Base-by-base conservation (phyloP, 768 basidiomycete genomes). In the Serendipita sp. region DNA sequence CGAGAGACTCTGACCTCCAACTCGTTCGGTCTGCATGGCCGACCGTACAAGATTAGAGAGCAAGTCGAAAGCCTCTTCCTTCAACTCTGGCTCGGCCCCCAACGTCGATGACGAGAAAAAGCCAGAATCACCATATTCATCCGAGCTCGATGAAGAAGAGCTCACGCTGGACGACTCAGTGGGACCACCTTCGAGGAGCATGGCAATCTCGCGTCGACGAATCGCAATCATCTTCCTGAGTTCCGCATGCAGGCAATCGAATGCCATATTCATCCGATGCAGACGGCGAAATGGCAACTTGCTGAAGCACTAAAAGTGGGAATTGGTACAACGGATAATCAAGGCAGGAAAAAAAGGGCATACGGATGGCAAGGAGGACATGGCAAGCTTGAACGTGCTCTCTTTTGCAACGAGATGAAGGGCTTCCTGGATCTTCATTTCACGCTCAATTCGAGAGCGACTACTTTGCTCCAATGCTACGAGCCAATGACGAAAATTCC, bases 341-440 rank as follows among this genome's bases (percentile, higher is more conserved):
- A n/a, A n/a, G n/a, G n/a, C n/a, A n/a, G n/a, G n/a, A n/a, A n/a
- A n/a, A n/a, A n/a, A n/a, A 48, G 7, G 7, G 28, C 53, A 20
- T 58, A 58, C 53, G 24, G 53, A 58, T 24, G 53, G 53, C 9
- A 58, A 24, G 53, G 53, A 58, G 22, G 53, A 26, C 4, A 58
- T 28, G 53, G 53, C 53, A n/a, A 58, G 53, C 31, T 58, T 58
- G 53, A 58, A 31, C 4, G 53, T 58, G 24, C 53, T 58, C 31
- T 58, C 53, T 24, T 58, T 58, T 58, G 53, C 53, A n/a, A 58
- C 53, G 7, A 58, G 30, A 58, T 58, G 53, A n/a, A 58, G 53
- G 1, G 53, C 53, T 34, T 58, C 53, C 30, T 58, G 53, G 9
- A 58, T 22, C 26, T 33, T 28, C 53, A 58, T 58, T 58, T 24